Evolutionary conservation across 768 basidiomycete species (phyloP).

Genomic region (Tremella fuciformis): DNA sequence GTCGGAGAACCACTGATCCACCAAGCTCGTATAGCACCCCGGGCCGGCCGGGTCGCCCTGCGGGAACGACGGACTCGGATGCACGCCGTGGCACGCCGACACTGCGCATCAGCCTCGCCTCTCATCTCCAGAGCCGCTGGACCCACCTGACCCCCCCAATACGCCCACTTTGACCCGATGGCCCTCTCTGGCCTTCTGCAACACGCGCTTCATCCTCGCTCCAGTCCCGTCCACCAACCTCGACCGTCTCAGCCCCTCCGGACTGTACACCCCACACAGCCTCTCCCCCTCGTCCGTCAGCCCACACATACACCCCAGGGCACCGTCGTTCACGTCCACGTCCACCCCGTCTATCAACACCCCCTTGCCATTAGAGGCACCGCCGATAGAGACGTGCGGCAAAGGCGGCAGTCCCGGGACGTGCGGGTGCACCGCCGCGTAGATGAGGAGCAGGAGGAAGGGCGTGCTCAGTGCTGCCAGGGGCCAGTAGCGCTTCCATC

Average conservation of each 20-base stretch:
- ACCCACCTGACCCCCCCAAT: slow-evolving; percentile 48
- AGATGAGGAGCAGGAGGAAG: slow-evolving; percentile 33
- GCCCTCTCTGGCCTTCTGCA: slow-evolving; percentile 40
- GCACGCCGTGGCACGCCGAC: slow-evolving; percentile 49
- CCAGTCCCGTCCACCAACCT: slow-evolving; percentile 38
- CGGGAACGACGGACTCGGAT: slow-evolving; percentile 36
- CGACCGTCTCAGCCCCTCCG: slow-evolving; percentile 30
- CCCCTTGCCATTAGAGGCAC: background rate
- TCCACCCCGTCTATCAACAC: background rate
- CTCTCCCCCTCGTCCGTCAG: slow-evolving; percentile 30
- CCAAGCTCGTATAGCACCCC: slow-evolving; percentile 44
- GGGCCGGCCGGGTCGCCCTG: slow-evolving; percentile 49
- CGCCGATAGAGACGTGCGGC: slow-evolving; percentile 23
- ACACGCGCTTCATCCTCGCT: slow-evolving; percentile 35
- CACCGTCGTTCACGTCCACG: slow-evolving; percentile 14
- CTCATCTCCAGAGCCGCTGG: background rate
- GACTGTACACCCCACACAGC: slow-evolving; percentile 40
- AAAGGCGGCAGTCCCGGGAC: slow-evolving; percentile 39
- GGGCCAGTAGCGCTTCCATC: slow-evolving; percentile 30
- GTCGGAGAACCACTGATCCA: slow-evolving; percentile 39
- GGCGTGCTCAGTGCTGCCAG: slow-evolving; percentile 23
- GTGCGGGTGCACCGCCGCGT: slow-evolving; percentile 35
- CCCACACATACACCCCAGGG: slow-evolving; percentile 29
- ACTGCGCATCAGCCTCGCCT: slow-evolving; percentile 23
- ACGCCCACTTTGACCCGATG: slow-evolving; percentile 40